phyloP scores from a whole-genome alignment of 139 green algal species.

The Chlamydomonas applanata region DNA sequence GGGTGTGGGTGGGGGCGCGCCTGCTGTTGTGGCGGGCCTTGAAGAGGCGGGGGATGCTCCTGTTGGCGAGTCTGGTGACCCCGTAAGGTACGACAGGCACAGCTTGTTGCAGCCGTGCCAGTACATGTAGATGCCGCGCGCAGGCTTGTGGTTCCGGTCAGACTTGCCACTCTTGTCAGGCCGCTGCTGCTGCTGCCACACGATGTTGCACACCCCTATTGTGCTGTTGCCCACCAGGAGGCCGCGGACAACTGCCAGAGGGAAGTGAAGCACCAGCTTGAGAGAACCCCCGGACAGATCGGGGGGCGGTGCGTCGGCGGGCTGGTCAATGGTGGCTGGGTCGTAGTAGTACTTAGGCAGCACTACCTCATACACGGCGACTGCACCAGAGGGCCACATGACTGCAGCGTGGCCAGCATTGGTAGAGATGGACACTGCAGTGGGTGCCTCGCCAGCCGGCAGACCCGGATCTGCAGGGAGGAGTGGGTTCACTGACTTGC shows the following conservation, averaged over 20 bases:
- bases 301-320: background rate
- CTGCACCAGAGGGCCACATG: constrained; percentile 20
- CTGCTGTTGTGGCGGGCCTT: background rate
- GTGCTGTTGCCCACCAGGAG: constrained; percentile 25
- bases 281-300: constrained; percentile 9
- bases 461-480: background rate
- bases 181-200: constrained; percentile 49
- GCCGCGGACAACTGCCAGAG: background rate
- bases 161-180: constrained; percentile 39
- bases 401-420: constrained; percentile 37
- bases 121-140: constrained; percentile 40
- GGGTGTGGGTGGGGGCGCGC: no score
- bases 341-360: constrained; percentile 23
- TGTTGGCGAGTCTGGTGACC: background rate
- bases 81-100: constrained; percentile 25
- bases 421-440: constrained; percentile 7
- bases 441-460: background rate
- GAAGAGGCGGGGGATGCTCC: background rate
- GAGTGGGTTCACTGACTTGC: background rate
- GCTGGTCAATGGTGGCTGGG: background rate
- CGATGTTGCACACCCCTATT: constrained; percentile 24
- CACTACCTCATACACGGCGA: constrained; percentile 27
- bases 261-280: constrained; percentile 17
- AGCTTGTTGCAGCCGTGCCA: constrained; percentile 42
- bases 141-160: constrained; percentile 43